Evolutionary conservation across 179 eudicot genomes (phyloP).

Genomic region (Spergularia azorica): DNA sequence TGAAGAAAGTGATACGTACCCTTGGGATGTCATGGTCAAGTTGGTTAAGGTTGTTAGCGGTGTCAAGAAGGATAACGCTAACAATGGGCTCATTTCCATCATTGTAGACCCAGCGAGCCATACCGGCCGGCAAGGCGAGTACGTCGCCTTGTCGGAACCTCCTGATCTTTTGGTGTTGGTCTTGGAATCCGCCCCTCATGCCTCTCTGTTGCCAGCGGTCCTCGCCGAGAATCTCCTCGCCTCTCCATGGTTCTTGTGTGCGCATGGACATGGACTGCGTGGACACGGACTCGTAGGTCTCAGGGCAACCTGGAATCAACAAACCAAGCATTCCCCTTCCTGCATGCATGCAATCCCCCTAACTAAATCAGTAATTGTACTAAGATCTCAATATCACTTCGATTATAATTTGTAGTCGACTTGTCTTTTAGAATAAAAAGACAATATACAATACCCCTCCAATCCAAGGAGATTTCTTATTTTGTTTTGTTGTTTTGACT

Average conservation of each 20-base stretch:
- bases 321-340: slow-evolving; percentile 64
- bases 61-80: slow-evolving; percentile 42
- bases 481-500: no score
- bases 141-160: slow-evolving; percentile 60
- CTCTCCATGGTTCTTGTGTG: slow-evolving; percentile 10
- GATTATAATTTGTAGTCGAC: no score
- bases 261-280: no score
- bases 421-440: no score
- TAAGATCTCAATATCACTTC: no score
- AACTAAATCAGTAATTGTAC: background rate
- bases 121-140: slow-evolving; percentile 60
- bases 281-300: slow-evolving; percentile 61
- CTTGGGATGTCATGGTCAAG: slow-evolving; percentile 54
- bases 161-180: slow-evolving; percentile 65
- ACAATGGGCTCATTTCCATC: slow-evolving; percentile 54
- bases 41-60: slow-evolving; percentile 58
- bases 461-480: no score
- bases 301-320: slow-evolving; percentile 78
- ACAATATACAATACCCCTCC: no score
- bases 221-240: background rate
- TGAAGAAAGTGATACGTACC: slow-evolving; percentile 24
- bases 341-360: slow-evolving; percentile 17
- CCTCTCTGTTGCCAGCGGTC: slow-evolving; percentile 14
- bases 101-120: slow-evolving; percentile 72
- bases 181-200: slow-evolving; percentile 37